Conservation (phyloP, 164 flowering plant species). For the Stephania japonica region DNA sequence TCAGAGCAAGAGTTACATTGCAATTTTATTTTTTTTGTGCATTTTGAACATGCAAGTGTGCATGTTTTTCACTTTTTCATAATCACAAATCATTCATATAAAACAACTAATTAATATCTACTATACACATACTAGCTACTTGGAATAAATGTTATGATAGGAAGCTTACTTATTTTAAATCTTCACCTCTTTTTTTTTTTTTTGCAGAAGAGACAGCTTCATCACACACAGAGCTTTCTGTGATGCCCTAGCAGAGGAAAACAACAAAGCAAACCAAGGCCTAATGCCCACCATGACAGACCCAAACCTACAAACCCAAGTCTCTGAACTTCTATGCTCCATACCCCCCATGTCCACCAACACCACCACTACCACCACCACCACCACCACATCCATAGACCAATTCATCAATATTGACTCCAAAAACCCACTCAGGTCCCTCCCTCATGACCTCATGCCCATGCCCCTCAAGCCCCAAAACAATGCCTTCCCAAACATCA, state of each 20-base stretch:
- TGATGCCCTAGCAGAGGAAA: slow-evolving; percentile 53
- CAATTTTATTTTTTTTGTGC: no score
- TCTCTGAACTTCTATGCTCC: slow-evolving; percentile 23
- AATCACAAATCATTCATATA: no score
- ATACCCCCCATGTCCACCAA: slow-evolving; percentile 22
- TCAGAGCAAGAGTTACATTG: no score
- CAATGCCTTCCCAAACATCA: slow-evolving; percentile 40
- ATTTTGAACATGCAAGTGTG: no score
- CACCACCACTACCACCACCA: neutral
- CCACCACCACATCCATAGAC: slow-evolving; percentile 17
- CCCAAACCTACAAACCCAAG: slow-evolving; percentile 26
- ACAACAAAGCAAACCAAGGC: slow-evolving; percentile 32
- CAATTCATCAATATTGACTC: slow-evolving; percentile 25
- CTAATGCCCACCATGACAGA: slow-evolving; percentile 13
- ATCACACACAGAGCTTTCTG: slow-evolving; percentile 59
- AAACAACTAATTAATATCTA: neutral
- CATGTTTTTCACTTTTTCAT: no score
- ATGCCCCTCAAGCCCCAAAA: slow-evolving; percentile 45
- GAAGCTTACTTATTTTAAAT: neutral
- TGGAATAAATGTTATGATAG: neutral
- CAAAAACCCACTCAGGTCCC: slow-evolving; percentile 46
- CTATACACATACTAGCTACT: neutral
- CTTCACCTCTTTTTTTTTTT: neutral
- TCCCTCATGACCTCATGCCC: slow-evolving; percentile 49
- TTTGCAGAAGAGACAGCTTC: slow-evolving; percentile 54